Evolutionary conservation across 1,139 yeast species (phyloP).

Genomic region (Debaryomyces psychrophilus): DNA sequence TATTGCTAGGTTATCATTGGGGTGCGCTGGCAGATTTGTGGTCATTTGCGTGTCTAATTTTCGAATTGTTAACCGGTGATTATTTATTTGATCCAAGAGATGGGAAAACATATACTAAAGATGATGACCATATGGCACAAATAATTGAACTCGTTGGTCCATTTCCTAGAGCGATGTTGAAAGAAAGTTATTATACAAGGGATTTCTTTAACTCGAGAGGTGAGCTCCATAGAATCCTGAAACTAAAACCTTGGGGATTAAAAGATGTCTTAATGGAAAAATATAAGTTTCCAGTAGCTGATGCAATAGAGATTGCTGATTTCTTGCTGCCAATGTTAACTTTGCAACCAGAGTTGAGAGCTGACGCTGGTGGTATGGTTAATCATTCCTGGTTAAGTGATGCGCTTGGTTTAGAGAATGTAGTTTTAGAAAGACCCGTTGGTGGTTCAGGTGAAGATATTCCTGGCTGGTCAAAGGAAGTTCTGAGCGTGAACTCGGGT

Average conservation of each 20-base stretch:
- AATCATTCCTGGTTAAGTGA: conserved; percentile 79
- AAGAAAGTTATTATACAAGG: conserved; percentile 45
- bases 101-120: conserved; percentile 50
- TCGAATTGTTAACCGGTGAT: conserved; percentile 53
- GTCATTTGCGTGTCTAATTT: conserved; percentile 51
- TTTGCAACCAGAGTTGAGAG: conserved; percentile 68
- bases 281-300: conserved; percentile 61
- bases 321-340: conserved; percentile 75
- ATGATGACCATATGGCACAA: conserved; percentile 55
- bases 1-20: conserved; percentile 52
- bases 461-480: conserved; percentile 67
- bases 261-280: conserved; percentile 53
- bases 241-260: conserved; percentile 53
- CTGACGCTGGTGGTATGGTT: conserved; percentile 81
- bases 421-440: conserved; percentile 56
- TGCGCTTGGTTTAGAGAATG: conserved; percentile 61
- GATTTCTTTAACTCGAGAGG: conserved; percentile 54
- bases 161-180: conserved; percentile 46
- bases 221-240: conserved; percentile 59
- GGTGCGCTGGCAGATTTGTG: conserved; percentile 54
- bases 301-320: conserved; percentile 59
- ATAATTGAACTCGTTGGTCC: conserved; percentile 50
- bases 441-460: conserved; percentile 74
- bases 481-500: conserved; percentile 18
- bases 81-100: conserved; percentile 52